Evolutionary conservation across 805 yeast species (phyloP).

Genomic region (Saccharomycopsis synnaedendra): DNA sequence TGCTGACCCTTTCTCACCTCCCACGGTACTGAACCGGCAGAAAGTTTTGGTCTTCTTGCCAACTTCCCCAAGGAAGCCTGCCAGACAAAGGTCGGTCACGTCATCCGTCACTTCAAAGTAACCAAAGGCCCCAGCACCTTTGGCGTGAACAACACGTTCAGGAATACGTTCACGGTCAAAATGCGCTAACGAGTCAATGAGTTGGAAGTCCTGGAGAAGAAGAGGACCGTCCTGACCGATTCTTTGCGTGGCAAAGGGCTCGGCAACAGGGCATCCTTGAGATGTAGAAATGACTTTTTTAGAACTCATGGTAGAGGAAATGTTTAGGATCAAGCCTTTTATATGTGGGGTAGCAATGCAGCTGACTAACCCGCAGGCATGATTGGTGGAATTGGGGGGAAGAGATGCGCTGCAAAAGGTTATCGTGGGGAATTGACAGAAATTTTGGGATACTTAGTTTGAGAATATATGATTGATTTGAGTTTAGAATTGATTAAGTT

Average conservation of each 20-base stretch:
- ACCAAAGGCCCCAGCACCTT: constrained; percentile 89
- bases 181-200: constrained; percentile 75
- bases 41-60: constrained; percentile 72
- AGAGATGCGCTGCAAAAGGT: no score
- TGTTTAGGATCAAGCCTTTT: no score
- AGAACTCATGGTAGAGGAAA: no score
- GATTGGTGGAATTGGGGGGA: no score
- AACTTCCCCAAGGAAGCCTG: constrained; percentile 57
- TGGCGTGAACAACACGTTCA: constrained; percentile 89
- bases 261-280: constrained; percentile 67
- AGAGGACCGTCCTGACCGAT: constrained; percentile 70
- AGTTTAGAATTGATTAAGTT: no score
- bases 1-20: constrained; percentile 58
- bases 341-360: no score
- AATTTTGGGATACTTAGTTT: no score
- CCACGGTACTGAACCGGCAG: constrained; percentile 63
- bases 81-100: constrained; percentile 57
- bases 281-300: constrained; percentile 35
- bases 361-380: no score
- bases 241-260: constrained; percentile 68
- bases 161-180: constrained; percentile 87
- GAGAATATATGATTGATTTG: no score
- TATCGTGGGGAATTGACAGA: no score
- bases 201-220: constrained; percentile 68
- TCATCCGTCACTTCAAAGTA: constrained; percentile 81